Conservation (phyloP, 495 filamentous ascomycete genomes). For the Elaphomyces granulatus region DNA sequence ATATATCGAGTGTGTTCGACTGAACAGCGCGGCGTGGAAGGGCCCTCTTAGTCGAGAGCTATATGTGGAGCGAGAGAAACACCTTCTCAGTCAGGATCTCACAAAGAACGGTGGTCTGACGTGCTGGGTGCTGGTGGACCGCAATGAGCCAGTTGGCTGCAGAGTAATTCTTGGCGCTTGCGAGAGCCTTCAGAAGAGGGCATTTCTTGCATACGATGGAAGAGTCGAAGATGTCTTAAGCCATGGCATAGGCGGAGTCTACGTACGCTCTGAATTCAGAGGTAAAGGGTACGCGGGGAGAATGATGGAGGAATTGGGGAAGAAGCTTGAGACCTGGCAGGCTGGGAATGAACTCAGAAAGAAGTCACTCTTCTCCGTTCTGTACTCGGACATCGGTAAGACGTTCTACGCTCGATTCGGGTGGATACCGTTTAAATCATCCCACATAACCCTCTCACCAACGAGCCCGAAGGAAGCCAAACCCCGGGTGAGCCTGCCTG, state of each 20-base stretch:
- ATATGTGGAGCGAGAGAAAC: constrained; percentile 67
- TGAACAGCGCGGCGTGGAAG: constrained; percentile 62
- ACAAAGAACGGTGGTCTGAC: constrained; percentile 62
- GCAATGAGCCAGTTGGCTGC: constrained; percentile 25
- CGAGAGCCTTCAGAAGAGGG: constrained; percentile 69
- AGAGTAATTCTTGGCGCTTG: constrained; percentile 64
- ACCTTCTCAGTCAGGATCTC: constrained; percentile 50
- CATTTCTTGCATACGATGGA: constrained; percentile 37
- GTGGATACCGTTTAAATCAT: constrained; percentile 60
- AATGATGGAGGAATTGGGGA: constrained; percentile 45
- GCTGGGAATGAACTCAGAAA: constrained; percentile 24
- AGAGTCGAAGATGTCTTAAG: constrained; percentile 49
- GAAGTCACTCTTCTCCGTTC: constrained; percentile 45
- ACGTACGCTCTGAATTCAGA: constrained; percentile 55
- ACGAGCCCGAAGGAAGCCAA: constrained; percentile 14
- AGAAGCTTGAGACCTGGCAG: constrained; percentile 38
- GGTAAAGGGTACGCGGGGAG: constrained; percentile 67
- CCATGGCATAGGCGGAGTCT: constrained; percentile 80
- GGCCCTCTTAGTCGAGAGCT: constrained; percentile 46
- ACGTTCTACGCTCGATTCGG: constrained; percentile 72
- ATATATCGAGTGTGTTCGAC: constrained; percentile 43
- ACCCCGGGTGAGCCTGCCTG: constrained; percentile 6
- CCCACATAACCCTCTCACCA: constrained; percentile 52
- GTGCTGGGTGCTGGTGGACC: constrained; percentile 73
- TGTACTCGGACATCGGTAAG: constrained; percentile 95